Percentiles rank a stretch among this genome's conserved stretches.
phyloP scores from a whole-genome alignment of 495 filamentous ascomycete genomes.

The Rostrohypoxylon terebratum region DNA sequence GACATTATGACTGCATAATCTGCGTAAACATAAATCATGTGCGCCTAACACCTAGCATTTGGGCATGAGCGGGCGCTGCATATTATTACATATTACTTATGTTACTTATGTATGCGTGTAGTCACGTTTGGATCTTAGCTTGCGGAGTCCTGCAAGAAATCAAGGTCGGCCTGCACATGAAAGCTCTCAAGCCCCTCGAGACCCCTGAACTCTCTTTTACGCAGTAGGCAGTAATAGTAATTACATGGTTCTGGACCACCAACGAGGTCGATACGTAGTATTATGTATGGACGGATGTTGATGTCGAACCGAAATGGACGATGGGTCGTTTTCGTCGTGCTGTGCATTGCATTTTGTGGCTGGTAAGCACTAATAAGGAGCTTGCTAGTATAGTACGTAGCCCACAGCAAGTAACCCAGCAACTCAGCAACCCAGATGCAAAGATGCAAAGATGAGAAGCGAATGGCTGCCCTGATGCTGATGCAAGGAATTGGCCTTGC shows the following conservation, averaged over 20 bases:
- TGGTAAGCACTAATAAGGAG: slow-evolving; percentile 38
- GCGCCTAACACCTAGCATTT: too few species aligned
- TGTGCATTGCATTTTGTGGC: slow-evolving; percentile 38
- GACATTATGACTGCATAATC: not conserved
- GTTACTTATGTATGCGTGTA: not conserved
- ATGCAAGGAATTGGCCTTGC: slow-evolving; percentile 40
- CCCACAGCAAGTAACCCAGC: not conserved
- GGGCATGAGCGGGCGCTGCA: not conserved
- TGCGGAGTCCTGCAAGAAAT: slow-evolving; percentile 47
- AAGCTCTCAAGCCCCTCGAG: slow-evolving; percentile 25
- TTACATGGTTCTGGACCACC: slow-evolving; percentile 21
- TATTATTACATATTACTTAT: too few species aligned
- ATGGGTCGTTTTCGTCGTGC: slow-evolving; percentile 20
- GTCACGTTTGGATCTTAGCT: slow-evolving; percentile 19
- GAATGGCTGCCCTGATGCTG: not conserved
- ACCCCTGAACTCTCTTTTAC: slow-evolving; percentile 11
- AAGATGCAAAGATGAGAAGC: not conserved
- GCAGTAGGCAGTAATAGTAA: too few species aligned
- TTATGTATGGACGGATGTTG: slow-evolving; percentile 9
- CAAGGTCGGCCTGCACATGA: slow-evolving; percentile 21
- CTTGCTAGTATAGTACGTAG: not conserved
- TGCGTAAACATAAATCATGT: not conserved
- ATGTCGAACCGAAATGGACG: slow-evolving; percentile 30
- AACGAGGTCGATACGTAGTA: slow-evolving; percentile 16
- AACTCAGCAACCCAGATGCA: too few species aligned